Base-by-base conservation (phyloP, 1,284 basidiomycete genomes). In the Ceratobasidium sp. region DNA sequence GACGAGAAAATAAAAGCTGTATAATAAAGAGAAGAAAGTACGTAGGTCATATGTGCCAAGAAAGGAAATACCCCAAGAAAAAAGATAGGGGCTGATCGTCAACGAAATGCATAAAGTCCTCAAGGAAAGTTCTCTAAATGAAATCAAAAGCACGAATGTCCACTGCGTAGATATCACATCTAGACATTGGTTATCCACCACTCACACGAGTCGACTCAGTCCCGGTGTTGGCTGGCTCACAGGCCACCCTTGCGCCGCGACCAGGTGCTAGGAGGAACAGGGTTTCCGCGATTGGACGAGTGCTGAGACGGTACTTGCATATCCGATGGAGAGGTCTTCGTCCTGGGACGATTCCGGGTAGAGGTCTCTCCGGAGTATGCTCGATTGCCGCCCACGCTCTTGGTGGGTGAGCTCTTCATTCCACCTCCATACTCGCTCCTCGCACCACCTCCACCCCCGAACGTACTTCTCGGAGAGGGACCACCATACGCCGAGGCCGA, bases 361-460 rank as follows among this genome's bases (percentile, higher is more conserved):
- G 44, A 53, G 36, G 36, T 4, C 36, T 41, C 36, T 41, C 36
- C 36, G 11, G 36, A 41, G 36, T 41, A 41, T 41, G 36, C 36
- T 4, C 36, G 36, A 47, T 78, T 48, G 80, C 56, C 44, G 33
- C 63, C 67, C 63, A 45, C 15, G 15, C 24, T 47, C 73, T 53
- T 48, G 63, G 41, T 63, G 31, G 65, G 66, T 48, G 56, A 65
- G 19, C 66, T 41, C 54, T 67, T 72, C 41, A 74, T 67, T 45
- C 56, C 60, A 45, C 48, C 63, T 29, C 91, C 92, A 78, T 92
- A 92, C 66, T 87, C 88, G 78, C 91, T 93, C 76, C 85, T 85
- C 9, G 88, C 86, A 17, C 69, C 84, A 87, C 90, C 90, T 84
- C 27, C 88, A 15, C 76, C 67, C 19, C 48, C 27, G 36, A 9